Base-by-base conservation (phyloP, 352 stramenopile species). In the Phytophthora macrochlamydospora region DNA sequence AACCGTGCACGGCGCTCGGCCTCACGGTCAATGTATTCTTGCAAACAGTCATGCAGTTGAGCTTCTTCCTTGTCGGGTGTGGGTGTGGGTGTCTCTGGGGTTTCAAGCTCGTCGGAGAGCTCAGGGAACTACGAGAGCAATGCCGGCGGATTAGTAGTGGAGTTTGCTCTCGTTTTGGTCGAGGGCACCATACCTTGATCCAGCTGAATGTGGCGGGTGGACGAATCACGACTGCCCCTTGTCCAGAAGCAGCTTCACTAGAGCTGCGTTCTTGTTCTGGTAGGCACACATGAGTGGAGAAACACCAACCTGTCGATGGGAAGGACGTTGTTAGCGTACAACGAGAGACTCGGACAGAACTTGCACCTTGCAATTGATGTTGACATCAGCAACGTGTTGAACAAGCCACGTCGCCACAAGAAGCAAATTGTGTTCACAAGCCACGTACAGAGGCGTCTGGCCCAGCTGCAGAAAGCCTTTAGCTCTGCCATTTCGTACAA, bases 231-330 rank as follows among this genome's bases (percentile, higher is more conserved):
- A 62, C 59, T 2, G 82, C 74, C 1, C 78, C n/a, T 83, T 76
- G 13, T 75, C 62, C 13, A 91, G 69, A 54, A 91, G 60, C 45
- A 89, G 35, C 24, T 57, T 72, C 28, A 76, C 76, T 3, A 90
- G 60, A 29, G 60, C 60, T 7, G 49, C 28, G 38, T 91, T 89
- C 40, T 76, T 69, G 59, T 87, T 86, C 24, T 74, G 67, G 51
- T 86, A 89, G 14, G 78, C 80, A 38, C 78, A 86, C 51, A 91
- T 66, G 45, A 91, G 59, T 14, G 82, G 78, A 8, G 78, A 78
- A 11, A 81, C 57, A 51, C 82, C 80, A 0, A 57, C 69, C 60
- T 62, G 14, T 9, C n/a, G 29, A 7, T 30, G 9, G 4, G 46
- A 12, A 51, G 7, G 11, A 60, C 9, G 43, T 51, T 29, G 12